These are phyloP conservation scores for Starmerella potacharoeniae DNA, from an alignment of 805 yeast genomes.

Conservation along the genomic window DNA sequence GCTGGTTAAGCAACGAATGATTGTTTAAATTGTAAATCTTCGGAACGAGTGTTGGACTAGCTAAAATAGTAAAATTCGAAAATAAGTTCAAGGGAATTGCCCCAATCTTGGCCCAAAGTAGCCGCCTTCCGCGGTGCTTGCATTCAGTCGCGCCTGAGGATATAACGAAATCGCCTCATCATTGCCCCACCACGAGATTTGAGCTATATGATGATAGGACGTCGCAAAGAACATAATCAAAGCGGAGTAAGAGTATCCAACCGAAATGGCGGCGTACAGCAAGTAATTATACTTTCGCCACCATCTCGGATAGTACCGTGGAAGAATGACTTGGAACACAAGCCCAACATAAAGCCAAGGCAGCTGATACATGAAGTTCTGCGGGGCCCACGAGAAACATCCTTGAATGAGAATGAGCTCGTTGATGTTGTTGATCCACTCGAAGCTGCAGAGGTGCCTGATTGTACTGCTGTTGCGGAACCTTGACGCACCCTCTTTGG, in stretches of 20 bases:
- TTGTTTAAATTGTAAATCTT: too few species aligned
- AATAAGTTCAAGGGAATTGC: not conserved
- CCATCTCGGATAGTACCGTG: conserved; percentile 40
- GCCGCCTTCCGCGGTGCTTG: not conserved
- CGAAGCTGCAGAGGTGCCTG: not conserved
- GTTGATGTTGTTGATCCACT: conserved; percentile 29
- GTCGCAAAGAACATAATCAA: conserved; percentile 45
- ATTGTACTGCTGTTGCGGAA: not conserved
- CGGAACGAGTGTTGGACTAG: too few species aligned
- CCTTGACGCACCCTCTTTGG: conserved; percentile 15
- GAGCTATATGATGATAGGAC: conserved; percentile 32
- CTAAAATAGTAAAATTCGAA: too few species aligned
- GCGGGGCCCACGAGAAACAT: conserved; percentile 28
- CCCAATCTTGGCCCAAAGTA: conserved; percentile 10
- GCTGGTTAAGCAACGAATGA: too few species aligned
- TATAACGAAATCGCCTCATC: not conserved
- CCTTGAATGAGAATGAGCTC: conserved; percentile 38
- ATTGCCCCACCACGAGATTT: conserved; percentile 57
- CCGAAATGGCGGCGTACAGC: conserved; percentile 43
- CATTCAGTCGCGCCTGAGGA: not conserved
- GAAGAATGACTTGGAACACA: conserved; percentile 37
- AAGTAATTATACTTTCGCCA: conserved; percentile 43
- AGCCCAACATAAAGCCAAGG: conserved; percentile 25
- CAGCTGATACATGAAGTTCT: conserved; percentile 19
- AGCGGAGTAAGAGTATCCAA: conserved; percentile 52